Percentiles rank a stretch among this genome's conserved stretches.
phyloP scores from a whole-genome alignment of 2,329 filamentous ascomycete species.

The Sporothrix humicola region DNA sequence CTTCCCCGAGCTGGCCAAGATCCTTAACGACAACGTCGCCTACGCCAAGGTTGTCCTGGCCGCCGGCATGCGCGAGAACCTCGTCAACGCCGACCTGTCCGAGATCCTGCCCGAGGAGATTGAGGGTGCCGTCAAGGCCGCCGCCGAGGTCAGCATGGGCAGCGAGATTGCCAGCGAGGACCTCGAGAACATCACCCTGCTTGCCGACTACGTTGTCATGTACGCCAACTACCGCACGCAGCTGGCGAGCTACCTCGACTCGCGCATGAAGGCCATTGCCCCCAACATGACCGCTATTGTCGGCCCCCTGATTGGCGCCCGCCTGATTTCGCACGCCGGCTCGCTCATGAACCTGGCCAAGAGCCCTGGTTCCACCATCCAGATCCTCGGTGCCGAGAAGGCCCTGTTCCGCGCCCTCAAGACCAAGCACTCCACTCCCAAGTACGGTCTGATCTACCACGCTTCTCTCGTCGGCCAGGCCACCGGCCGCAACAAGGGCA shows the following conservation, averaged over 20 bases:
- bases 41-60: conserved; percentile 87
- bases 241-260: conserved; percentile 85
- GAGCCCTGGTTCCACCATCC: conserved; percentile 91
- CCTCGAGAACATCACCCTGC: conserved; percentile 86
- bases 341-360: conserved; percentile 95
- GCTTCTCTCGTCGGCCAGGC: conserved; percentile 94
- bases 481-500: conserved; percentile 98
- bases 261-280: conserved; percentile 95
- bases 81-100: conserved; percentile 76
- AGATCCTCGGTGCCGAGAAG: conserved; percentile 98
- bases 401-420: conserved; percentile 97
- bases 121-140: conserved; percentile 86
- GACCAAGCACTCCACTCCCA: conserved; percentile 98
- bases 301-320: conserved; percentile 90
- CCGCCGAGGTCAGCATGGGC: conserved; percentile 97
- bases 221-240: conserved; percentile 90
- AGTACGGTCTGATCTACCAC: conserved; percentile 95
- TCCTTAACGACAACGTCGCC: conserved; percentile 94
- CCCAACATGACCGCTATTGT: conserved; percentile 94
- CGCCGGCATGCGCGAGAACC: conserved; percentile 87
- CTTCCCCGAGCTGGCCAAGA: conserved; percentile 97
- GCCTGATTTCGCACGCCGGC: conserved; percentile 92
- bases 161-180: conserved; percentile 95
- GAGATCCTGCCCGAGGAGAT: conserved; percentile 96
- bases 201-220: conserved; percentile 90